These are phyloP conservation scores for Claviceps capensis DNA, from an alignment of 2,329 filamentous ascomycete genomes.

Conservation along the genomic window DNA sequence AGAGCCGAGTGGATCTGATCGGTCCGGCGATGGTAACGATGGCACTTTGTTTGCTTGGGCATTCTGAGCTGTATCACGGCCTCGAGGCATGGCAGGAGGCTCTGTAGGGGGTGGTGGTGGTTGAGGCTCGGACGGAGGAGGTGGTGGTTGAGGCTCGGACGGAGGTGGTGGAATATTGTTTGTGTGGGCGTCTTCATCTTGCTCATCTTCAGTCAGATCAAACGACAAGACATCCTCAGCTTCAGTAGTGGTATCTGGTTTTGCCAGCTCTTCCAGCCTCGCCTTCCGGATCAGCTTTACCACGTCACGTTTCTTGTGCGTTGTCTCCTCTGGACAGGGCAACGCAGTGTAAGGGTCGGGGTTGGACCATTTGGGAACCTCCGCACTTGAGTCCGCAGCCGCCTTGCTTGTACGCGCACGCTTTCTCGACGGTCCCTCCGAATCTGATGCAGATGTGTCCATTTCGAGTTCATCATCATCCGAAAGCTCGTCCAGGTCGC, in stretches of 20 bases:
- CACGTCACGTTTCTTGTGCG: slow-evolving; percentile 69
- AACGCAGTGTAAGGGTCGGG: slow-evolving; percentile 85
- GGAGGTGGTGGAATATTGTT: slow-evolving; percentile 9
- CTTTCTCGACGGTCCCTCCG: slow-evolving; percentile 28
- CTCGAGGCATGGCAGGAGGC: neutral
- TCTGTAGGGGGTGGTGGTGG: slow-evolving; percentile 3
- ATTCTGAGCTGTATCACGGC: neutral
- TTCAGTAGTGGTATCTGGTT: slow-evolving; percentile 38
- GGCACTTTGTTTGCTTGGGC: slow-evolving; percentile 10
- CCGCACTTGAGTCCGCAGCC: slow-evolving; percentile 22
- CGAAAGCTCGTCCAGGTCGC: slow-evolving; percentile 42
- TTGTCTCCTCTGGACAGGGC: slow-evolving; percentile 61
- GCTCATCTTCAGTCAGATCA: slow-evolving; percentile 48
- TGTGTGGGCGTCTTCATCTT: slow-evolving; percentile 13
- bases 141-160: slow-evolving; percentile 10
- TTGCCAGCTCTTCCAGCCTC: slow-evolving; percentile 43
- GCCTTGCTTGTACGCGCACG: slow-evolving; percentile 16
- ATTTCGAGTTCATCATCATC: slow-evolving; percentile 52
- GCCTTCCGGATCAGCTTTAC: slow-evolving; percentile 88
- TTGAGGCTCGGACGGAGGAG: slow-evolving; percentile 10
- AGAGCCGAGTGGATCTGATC: slow-evolving; percentile 37
- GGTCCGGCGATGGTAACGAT: slow-evolving; percentile 13
- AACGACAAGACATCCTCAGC: slow-evolving; percentile 85
- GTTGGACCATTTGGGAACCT: slow-evolving; percentile 77
- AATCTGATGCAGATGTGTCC: slow-evolving; percentile 34